A percentile compares a stretch with the other conserved stretches of the same genome.
These are phyloP conservation scores for Lyophyllum atratum DNA, from an alignment of 768 basidiomycete species.

Conservation along the genomic window DNA sequence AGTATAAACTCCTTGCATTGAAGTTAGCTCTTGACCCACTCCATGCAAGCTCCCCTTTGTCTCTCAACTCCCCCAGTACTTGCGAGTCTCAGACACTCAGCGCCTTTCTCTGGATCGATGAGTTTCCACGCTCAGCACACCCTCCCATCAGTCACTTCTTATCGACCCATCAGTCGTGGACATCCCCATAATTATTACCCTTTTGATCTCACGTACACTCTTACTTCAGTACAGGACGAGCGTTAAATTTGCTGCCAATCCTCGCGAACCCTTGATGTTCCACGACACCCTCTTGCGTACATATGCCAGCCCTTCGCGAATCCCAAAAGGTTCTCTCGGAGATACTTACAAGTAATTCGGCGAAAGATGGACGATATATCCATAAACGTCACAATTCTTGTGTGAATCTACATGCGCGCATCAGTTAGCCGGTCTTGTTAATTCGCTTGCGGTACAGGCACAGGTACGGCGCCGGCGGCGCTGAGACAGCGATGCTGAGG, in stretches of 20 bases:
- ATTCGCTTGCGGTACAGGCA: slow-evolving; percentile 20
- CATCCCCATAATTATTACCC: slow-evolving; percentile 15
- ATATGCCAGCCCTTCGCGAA: neutral
- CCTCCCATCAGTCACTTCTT: slow-evolving; percentile 55
- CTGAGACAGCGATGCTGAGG: neutral
- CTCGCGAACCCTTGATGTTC: neutral
- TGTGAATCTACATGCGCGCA: slow-evolving; percentile 6
- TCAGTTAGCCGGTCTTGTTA: slow-evolving; percentile 11
- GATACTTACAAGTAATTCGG: slow-evolving; percentile 12
- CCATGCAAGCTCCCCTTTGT: slow-evolving; percentile 1
- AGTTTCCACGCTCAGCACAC: slow-evolving; percentile 11
- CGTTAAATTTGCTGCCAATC: neutral
- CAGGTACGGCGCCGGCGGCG: slow-evolving; percentile 15
- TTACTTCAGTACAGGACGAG: neutral
- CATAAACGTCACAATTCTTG: slow-evolving; percentile 15
- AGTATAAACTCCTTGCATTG: neutral
- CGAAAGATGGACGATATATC: slow-evolving; percentile 5
- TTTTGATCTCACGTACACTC: slow-evolving; percentile 12
- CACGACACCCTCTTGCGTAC: neutral
- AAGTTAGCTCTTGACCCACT: neutral
- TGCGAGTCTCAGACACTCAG: neutral
- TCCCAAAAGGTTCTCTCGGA: slow-evolving; percentile 1
- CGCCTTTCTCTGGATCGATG: neutral
- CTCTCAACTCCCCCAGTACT: neutral
- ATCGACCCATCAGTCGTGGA: slow-evolving; percentile 38